Base-by-base conservation (phyloP, 2,329 filamentous ascomycete genomes). In the Cordyceps fumosorosea region DNA sequence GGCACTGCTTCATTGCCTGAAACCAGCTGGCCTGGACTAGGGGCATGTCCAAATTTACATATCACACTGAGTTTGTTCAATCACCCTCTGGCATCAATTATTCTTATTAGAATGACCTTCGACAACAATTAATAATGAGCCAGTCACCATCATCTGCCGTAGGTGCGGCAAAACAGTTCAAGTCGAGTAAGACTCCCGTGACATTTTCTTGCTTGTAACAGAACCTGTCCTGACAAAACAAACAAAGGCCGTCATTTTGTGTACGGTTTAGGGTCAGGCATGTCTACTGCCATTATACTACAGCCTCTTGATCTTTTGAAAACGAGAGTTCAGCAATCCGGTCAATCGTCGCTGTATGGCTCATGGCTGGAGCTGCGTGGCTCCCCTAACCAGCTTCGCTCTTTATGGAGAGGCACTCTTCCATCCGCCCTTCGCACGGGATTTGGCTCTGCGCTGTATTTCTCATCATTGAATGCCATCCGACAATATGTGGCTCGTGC, bases 231-330 rank as follows among this genome's bases (percentile, higher is more conserved):
- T 63, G 24, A 64, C 53, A 37, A 22, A 22, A 26, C 20, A 26
- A 56, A 44, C 50, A 65, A 69, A 90, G 87, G 84, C 67, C 92
- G 91, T 74, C 95, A 98, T 78, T 96, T 98, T 75, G 77, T 88
- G 67, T 93, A 93, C 66, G 95, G 95, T 65, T 84, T 98, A 62
- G 85, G 86, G 70, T 97, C 93, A 8, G 95, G 95, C 69, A 83
- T 96, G 56, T 84, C 91, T 66, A 95, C 92, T 58, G 93, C 95
- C 61, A 87, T 96, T 64, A 86, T 98, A 61, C 84, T 99, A 18
- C 95, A 99, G 75, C 95, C 95, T 29, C 89, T 95, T 70, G 95
- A 99, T 76, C 87, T 99, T 4, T 86, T 99, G 73, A 99, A 99
- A 77, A 99, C 95, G 34, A 89, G 95, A 53, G 88, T 98, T 47